Evolutionary conservation across 75 land plant species (phyloP), one percentile per base, ranked within the genome.

Genomic region (Sequoia sempervirens): DNA sequence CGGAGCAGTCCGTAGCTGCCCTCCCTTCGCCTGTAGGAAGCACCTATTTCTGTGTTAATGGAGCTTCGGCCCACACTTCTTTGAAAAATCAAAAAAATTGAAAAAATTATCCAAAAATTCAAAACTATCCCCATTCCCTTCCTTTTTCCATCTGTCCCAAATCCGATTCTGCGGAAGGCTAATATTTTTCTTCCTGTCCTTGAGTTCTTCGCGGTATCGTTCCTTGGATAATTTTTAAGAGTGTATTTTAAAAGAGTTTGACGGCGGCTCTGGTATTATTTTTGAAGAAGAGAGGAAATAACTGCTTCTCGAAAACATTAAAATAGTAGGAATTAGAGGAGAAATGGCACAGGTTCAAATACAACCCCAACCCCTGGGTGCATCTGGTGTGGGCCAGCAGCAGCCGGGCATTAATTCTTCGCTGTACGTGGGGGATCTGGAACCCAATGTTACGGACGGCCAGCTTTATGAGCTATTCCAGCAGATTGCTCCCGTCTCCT

Each of bases 371-470:
- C 41, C 83, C 2, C 46, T 45, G 14, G 46, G 32, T 45, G 15
- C 82, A 32, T 3, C 40, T 1, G 36, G 23, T 7, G 17, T 11
- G 52, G 32, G 12, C 8, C 82, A 81, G 82, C 82, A 46, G 68
- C 84, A 36, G 82, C 75, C 68, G 17, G 43, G 41, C 32, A 58
- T 9, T 23, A 82, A 7, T 13, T 32, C 91, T 32, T 91, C 96
- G 73, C 84, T 94, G 50, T 94, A 94, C 52, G 95, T 94, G 4
- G 95, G 92, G 10, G 96, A 94, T 83, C 83, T 94, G 64, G 92
- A 93, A 10, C 50, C 80, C 14, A 85, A 36, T 47, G 92, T 90
- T 52, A 85, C 85, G 64, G 95, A 90, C 1, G 78, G 88, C 13
- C 92, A 91, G 86, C 86, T 95, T 20, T 90, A 83, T 32, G 95